Conservation (phyloP, 148 eudicot species). For the Euryodendron excelsum region DNA sequence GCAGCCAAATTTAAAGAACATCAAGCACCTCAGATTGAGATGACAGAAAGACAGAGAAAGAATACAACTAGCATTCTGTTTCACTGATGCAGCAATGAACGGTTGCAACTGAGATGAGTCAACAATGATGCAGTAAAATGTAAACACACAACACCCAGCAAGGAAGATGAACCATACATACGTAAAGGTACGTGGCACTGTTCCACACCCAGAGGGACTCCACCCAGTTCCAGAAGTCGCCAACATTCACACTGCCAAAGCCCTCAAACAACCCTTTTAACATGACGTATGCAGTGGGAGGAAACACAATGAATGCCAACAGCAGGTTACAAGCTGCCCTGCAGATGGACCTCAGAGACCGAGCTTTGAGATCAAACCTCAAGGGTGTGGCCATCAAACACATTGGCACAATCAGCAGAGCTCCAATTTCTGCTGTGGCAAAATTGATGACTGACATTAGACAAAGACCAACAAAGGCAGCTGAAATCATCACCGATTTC, state of each 20-base stretch:
- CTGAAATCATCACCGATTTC: constrained; percentile 74
- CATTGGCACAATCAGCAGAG: constrained; percentile 73
- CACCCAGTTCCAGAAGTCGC: constrained; percentile 84
- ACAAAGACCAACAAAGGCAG: constrained; percentile 70
- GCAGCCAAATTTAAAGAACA: background rate
- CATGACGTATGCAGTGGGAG: constrained; percentile 55
- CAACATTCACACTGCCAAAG: constrained; percentile 32
- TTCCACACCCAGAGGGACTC: constrained; percentile 86
- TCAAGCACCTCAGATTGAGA: background rate
- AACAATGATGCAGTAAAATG: constrained; percentile 59
- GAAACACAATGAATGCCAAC: constrained; percentile 54
- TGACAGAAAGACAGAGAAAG: background rate
- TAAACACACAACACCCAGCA: constrained; percentile 82
- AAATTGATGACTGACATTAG: constrained; percentile 93
- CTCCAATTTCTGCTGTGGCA: constrained; percentile 93
- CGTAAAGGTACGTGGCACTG: constrained; percentile 81
- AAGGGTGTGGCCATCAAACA: constrained; percentile 73
- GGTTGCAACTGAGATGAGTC: constrained; percentile 19
- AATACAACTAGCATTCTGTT: background rate
- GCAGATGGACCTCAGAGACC: constrained; percentile 31
- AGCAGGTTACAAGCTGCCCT: constrained; percentile 46
- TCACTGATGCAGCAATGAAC: background rate
- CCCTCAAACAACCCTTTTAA: constrained; percentile 54
- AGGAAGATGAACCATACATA: constrained; percentile 82
- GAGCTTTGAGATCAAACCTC: constrained; percentile 35